Percentiles rank a stretch among this genome's conserved stretches.
phyloP scores from a whole-genome alignment of 305 asterid genomes.

The Fraxinus albicans region DNA sequence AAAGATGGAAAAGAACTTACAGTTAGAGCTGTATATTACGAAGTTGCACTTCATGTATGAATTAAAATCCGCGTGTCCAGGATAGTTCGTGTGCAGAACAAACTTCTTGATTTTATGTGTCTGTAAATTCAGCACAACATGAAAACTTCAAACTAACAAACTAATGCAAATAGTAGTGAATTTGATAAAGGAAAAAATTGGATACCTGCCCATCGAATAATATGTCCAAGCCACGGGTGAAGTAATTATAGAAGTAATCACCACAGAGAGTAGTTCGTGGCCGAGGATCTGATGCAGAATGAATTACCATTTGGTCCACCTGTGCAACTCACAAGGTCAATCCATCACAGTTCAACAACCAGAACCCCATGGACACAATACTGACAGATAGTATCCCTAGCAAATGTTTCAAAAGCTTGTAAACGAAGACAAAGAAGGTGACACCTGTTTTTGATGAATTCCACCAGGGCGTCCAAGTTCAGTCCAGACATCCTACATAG shows the following conservation, averaged over 20 bases:
- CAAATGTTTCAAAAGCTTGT: not conserved
- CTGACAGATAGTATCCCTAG: not conserved
- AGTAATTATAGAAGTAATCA: conserved; percentile 87
- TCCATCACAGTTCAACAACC: conserved; percentile 2
- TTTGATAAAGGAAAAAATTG: not conserved
- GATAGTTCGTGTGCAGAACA: conserved; percentile 89
- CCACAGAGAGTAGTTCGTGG: conserved; percentile 83
- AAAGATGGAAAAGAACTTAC: conserved; percentile 40
- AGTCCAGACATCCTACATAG: conserved; percentile 82
- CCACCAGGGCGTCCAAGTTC: conserved; percentile 92
- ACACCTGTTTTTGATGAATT: conserved; percentile 86
- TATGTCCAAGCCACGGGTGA: conserved; percentile 86
- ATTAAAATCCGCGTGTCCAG: conserved; percentile 94
- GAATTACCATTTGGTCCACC: conserved; percentile 97
- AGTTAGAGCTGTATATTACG: conserved; percentile 52
- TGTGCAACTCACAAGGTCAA: conserved; percentile 31
- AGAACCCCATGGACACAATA: not conserved
- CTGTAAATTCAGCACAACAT: conserved; percentile 37
- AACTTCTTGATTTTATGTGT: conserved; percentile 84
- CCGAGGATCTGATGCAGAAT: conserved; percentile 82
- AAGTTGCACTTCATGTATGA: conserved; percentile 92
- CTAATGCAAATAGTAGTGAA: not conserved
- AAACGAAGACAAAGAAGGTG: conserved; percentile 2
- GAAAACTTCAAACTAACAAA: not conserved
- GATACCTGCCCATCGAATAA: conserved; percentile 89